Percentiles rank a stretch among this genome's conserved stretches.
phyloP scores from a whole-genome alignment of 2,329 filamentous ascomycete species.

The Alternaria triticina region DNA sequence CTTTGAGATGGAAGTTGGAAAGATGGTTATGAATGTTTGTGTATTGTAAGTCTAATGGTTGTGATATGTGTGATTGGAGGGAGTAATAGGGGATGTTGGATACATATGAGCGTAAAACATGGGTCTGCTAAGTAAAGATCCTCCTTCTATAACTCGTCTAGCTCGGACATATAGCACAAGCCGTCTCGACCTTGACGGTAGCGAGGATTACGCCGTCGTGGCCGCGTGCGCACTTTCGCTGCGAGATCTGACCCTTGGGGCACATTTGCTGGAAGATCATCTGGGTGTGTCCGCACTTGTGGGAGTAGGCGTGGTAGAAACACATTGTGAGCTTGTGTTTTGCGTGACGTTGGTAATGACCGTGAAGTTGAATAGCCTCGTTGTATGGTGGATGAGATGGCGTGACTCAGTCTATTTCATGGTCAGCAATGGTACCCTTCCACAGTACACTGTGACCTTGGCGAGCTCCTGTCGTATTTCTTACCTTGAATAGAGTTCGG shows the following conservation, averaged over 20 bases:
- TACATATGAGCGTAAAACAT: not conserved
- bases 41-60: not conserved
- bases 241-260: constrained; percentile 37
- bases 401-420: not conserved
- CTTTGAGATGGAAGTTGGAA: not conserved
- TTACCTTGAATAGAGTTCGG: not conserved
- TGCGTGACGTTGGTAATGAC: not conserved
- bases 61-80: not conserved
- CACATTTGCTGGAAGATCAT: constrained; percentile 44
- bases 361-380: not conserved
- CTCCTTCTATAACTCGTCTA: constrained; percentile 4
- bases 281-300: constrained; percentile 54
- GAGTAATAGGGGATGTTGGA: not conserved
- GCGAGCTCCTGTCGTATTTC: not conserved
- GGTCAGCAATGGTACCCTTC: not conserved
- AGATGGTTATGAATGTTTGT: not conserved
- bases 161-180: constrained; percentile 30
- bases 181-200: constrained; percentile 38
- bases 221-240: constrained; percentile 39
- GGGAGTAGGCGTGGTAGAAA: constrained; percentile 56
- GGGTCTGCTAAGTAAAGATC: not conserved
- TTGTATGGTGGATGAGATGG: not conserved
- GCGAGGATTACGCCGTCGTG: constrained; percentile 40
- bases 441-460: not conserved
- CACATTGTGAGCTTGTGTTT: constrained; percentile 46